Conservation (phyloP, 371 early-diverging fungal species). For the Neoconidiobolus thromboides region DNA sequence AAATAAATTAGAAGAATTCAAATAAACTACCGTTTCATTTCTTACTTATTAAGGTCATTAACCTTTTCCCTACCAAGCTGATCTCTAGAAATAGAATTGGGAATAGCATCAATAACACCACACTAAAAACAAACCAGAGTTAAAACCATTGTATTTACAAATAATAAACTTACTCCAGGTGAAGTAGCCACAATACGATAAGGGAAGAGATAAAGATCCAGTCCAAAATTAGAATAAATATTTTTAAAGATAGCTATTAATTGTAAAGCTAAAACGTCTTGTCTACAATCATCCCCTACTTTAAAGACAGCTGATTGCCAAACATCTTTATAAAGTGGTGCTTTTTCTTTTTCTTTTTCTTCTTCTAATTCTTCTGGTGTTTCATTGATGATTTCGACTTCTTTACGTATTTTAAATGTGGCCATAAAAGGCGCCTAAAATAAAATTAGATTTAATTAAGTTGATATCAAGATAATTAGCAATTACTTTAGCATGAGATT, state of each 20-base stretch:
- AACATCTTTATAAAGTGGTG: constrained; percentile 20
- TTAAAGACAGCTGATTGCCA: constrained; percentile 94
- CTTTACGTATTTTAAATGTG: constrained; percentile 76
- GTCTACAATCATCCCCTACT: constrained; percentile 98
- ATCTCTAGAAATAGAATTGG: constrained; percentile 95
- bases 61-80: constrained; percentile 97
- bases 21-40: neutral
- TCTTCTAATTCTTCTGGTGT: constrained; percentile 19
- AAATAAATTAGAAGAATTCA: neutral
- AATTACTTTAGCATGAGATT: constrained; percentile 88
- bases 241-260: constrained; percentile 94
- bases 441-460: neutral
- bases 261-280: constrained; percentile 96
- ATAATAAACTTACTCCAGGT: constrained; percentile 44
- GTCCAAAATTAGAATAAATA: constrained; percentile 76
- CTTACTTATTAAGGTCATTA: constrained; percentile 77
- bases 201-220: constrained; percentile 94
- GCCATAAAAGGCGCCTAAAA: constrained; percentile 95
- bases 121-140: constrained; percentile 20
- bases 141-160: neutral
- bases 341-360: constrained; percentile 14
- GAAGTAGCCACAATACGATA: constrained; percentile 97
- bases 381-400: constrained; percentile 25
- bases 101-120: constrained; percentile 98
- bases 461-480: neutral